Evolutionary conservation across 1,139 yeast genomes (phyloP).

Genomic region (Barnettozyma hawaiiensis): DNA sequence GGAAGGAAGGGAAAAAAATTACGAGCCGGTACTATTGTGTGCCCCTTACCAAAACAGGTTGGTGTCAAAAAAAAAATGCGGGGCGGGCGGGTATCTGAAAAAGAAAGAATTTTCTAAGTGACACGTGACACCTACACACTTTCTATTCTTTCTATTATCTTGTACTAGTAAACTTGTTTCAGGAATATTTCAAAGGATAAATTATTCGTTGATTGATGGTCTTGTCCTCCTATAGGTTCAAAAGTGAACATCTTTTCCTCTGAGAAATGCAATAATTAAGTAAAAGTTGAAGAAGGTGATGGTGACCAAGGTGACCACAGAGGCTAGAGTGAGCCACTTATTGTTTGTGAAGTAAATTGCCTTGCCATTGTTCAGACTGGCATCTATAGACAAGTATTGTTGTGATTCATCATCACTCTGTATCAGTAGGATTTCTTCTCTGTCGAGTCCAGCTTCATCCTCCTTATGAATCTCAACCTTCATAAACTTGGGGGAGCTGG

Average conservation of each 20-base stretch:
- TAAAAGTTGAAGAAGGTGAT: conserved; percentile 72
- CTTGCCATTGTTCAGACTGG: conserved; percentile 6
- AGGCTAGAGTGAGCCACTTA: conserved; percentile 43
- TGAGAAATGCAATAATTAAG: conserved; percentile 58
- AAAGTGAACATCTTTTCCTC: conserved; percentile 64
- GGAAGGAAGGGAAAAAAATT: too few species aligned
- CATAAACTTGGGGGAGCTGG: conserved; percentile 73
- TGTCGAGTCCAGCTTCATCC: conserved; percentile 4
- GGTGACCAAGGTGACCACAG: conserved; percentile 61
- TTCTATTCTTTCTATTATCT: too few species aligned
- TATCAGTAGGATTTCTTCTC: not conserved
- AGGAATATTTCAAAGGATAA: too few species aligned
- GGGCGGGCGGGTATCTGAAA: too few species aligned
- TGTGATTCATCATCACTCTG: not conserved
- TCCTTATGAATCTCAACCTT: conserved; percentile 42
- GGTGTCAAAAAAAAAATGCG: too few species aligned
- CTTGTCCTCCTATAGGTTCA: too few species aligned
- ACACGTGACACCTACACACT: too few species aligned
- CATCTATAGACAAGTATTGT: conserved; percentile 3
- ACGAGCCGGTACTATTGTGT: too few species aligned
- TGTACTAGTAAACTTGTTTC: too few species aligned
- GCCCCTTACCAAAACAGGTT: too few species aligned
- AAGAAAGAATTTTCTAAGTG: too few species aligned
- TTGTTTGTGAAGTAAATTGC: conserved; percentile 65
- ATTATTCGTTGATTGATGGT: too few species aligned